Base-by-base conservation (phyloP, 2,329 filamentous ascomycete genomes). In the Aspergillus glaucus region DNA sequence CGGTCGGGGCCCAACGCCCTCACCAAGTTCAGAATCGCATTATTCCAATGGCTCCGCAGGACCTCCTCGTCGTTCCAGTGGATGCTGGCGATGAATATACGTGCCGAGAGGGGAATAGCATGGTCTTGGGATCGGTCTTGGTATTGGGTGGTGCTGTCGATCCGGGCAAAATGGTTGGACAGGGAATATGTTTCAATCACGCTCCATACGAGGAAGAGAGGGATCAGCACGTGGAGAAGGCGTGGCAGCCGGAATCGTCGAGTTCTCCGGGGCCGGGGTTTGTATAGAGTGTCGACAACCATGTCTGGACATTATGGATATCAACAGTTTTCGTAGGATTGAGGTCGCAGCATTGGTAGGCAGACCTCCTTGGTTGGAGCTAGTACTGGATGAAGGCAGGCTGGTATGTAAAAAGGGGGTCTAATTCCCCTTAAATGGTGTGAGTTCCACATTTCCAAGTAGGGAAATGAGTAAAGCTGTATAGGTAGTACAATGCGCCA, bases 31-130 rank as follows among this genome's bases (percentile, higher is more conserved):
- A 85, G 50, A 2, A 88, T 70, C 0, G 81, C 81, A 5, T 74
- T 66, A 53, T 76, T 82, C 85, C 85, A 88, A 56, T 83, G 76
- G 4, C 71, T 70, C 6, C 78, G 75, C 2, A 88, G 72, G 21
- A 87, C 70, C 1, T 64, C 62, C 50, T 79, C 85, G 53, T 80
- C 80, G 58, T 86, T 87, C 76, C 83, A 87, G 60, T 86, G 83
- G 61, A 85, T 80, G 52, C 79, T 80, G 4, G 83, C 80, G 51
- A 89, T 86, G 68, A 81, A 88, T 52, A 88, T 77, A 3, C 63
- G 59, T 46, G 65, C 59, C 9, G 22, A 49, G 26, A 44, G 53
- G 10, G 58, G 53, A 10, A 30, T 12, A 30, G 26, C 10, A 30
- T 30, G 26, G 26, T 30, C 26, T 22, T 22, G 7, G 46, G 24